These are phyloP conservation scores for Candida koratica DNA, from an alignment of 805 yeast species.

Conservation along the genomic window DNA sequence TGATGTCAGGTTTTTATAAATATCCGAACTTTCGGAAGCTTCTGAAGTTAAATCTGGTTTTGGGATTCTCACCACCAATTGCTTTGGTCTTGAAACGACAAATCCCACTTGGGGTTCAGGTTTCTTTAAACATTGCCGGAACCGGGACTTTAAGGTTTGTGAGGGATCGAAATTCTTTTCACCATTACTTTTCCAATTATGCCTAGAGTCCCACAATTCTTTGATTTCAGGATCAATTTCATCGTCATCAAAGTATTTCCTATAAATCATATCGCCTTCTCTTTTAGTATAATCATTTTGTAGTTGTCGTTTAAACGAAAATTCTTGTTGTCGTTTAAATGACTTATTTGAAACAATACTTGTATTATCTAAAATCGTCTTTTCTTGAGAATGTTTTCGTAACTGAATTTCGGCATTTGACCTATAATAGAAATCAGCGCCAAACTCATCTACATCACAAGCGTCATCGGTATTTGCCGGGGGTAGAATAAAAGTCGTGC, in stretches of 20 bases:
- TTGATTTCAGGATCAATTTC: constrained; percentile 50
- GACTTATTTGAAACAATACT: constrained; percentile 11
- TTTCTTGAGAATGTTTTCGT: not conserved
- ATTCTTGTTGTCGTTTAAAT: constrained; percentile 18
- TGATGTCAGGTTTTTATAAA: not conserved
- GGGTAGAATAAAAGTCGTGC: not conserved
- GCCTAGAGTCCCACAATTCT: constrained; percentile 49
- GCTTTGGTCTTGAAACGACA: constrained; percentile 34
- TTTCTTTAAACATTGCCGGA: not conserved
- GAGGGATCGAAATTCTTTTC: not conserved
- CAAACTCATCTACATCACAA: not conserved
- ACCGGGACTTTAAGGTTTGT: not conserved
- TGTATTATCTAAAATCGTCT: not conserved
- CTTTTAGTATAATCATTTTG: constrained; percentile 52
- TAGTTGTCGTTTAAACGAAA: constrained; percentile 17
- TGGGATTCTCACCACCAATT: constrained; percentile 24
- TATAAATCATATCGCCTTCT: constrained; percentile 55
- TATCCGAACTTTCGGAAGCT: not conserved
- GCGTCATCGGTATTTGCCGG: constrained; percentile 1
- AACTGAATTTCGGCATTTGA: constrained; percentile 8
- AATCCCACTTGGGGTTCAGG: constrained; percentile 21
- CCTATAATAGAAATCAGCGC: constrained; percentile 16
- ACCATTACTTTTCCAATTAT: constrained; percentile 11
- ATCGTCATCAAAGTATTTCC: constrained; percentile 35
- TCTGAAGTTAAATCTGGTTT: not conserved